Evolutionary conservation across 495 filamentous ascomycete genomes (phyloP).

Genomic region (Aspergillus sclerotiicarbonarius): DNA sequence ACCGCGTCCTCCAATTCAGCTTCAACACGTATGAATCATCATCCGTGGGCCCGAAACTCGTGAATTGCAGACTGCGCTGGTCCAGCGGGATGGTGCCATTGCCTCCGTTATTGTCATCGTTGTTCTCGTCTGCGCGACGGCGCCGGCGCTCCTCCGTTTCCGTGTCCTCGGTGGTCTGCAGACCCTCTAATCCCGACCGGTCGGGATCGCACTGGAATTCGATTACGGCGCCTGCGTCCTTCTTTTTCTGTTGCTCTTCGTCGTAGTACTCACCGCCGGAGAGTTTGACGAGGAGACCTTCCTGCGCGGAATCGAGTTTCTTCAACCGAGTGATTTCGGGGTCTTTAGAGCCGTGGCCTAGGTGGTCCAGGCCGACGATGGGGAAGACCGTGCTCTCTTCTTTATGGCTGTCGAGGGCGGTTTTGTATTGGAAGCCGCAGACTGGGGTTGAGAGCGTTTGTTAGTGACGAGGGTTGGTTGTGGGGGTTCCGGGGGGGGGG

Average conservation of each 20-base stretch:
- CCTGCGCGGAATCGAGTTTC: constrained; percentile 56
- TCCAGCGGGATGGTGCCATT: constrained; percentile 30
- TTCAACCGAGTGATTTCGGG: constrained; percentile 62
- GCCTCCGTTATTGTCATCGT: constrained; percentile 25
- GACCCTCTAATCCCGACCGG: constrained; percentile 66
- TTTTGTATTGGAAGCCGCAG: constrained; percentile 69
- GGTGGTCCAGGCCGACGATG: constrained; percentile 67
- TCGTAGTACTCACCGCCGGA: constrained; percentile 61
- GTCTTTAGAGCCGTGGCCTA: constrained; percentile 53
- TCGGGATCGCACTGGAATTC: constrained; percentile 79
- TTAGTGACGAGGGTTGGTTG: not conserved
- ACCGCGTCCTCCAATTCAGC: constrained; percentile 81
- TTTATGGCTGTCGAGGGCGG: constrained; percentile 39
- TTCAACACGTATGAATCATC: constrained; percentile 55
- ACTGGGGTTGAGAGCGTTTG: constrained; percentile 46
- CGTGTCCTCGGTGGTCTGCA: constrained; percentile 32
- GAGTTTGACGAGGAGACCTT: constrained; percentile 70
- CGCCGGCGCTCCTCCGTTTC: constrained; percentile 1
- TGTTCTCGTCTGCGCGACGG: constrained; percentile 27
- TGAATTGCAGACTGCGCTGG: constrained; percentile 63
- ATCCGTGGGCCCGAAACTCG: constrained; percentile 60
- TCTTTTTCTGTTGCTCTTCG: constrained; percentile 35
- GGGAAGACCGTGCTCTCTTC: constrained; percentile 50
- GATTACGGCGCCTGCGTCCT: constrained; percentile 66
- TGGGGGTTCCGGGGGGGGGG: not conserved